Percentiles rank a stretch among this genome's conserved stretches.
Evolutionary conservation across 2,329 filamentous ascomycete genomes (phyloP).

Genomic region (Penicillium sp.): DNA sequence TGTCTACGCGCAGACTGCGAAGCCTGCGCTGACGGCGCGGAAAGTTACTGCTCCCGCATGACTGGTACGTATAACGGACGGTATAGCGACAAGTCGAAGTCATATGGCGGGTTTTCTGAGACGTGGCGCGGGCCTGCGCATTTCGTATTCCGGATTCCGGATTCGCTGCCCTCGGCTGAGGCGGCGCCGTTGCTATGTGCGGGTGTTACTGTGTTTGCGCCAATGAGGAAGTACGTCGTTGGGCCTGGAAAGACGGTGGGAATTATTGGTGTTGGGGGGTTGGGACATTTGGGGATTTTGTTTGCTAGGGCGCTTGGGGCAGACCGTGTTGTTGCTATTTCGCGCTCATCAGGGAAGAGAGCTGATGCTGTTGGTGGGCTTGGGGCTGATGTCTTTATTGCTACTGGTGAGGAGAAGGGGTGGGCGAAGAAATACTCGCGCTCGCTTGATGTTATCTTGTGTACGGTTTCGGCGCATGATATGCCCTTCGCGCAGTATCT

Average conservation of each 20-base stretch:
- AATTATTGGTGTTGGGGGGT: slow-evolving; percentile 69
- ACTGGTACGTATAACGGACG: slow-evolving; percentile 40
- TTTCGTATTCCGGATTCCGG: slow-evolving; percentile 61
- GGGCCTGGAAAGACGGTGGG: slow-evolving; percentile 71
- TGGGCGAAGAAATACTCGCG: slow-evolving; percentile 52
- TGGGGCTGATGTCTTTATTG: slow-evolving; percentile 56
- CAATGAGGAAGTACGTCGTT: slow-evolving; percentile 63
- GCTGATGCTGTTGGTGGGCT: slow-evolving; percentile 51
- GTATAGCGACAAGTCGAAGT: slow-evolving; percentile 35
- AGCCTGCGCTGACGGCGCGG: slow-evolving; percentile 38
- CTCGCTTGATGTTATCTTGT: slow-evolving; percentile 56
- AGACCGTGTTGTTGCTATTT: slow-evolving; percentile 59
- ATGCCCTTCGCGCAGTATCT: slow-evolving; percentile 66
- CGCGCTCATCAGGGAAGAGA: slow-evolving; percentile 50
- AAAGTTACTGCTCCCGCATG: slow-evolving; percentile 42
- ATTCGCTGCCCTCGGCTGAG: slow-evolving; percentile 47
- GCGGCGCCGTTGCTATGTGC: slow-evolving; percentile 73
- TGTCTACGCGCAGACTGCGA: slow-evolving; percentile 50
- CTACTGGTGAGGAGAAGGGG: slow-evolving; percentile 55
- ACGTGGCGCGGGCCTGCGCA: slow-evolving; percentile 55
- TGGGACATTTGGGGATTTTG: slow-evolving; percentile 71
- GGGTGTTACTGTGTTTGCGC: slow-evolving; percentile 71
- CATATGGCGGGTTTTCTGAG: slow-evolving; percentile 56
- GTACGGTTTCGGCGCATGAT: slow-evolving; percentile 56
- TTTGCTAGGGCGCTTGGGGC: slow-evolving; percentile 69